phyloP scores from a whole-genome alignment of 2,329 filamentous ascomycete genomes.

The Colletotrichum tanaceti region DNA sequence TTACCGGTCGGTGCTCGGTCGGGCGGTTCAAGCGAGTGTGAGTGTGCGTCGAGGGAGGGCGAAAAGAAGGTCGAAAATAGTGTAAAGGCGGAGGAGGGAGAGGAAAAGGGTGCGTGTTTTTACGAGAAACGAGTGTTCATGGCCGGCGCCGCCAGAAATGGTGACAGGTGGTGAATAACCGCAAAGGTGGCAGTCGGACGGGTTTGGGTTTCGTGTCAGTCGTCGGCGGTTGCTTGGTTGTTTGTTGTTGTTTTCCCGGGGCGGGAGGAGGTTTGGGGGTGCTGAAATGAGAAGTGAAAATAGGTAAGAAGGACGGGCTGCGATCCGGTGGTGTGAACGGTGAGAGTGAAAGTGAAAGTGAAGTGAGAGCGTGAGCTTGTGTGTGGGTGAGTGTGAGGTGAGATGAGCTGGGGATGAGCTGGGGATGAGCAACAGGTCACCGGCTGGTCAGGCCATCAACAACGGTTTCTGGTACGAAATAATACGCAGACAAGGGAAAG shows the following conservation, averaged over 20 bases:
- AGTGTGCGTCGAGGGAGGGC: slow-evolving; percentile 3
- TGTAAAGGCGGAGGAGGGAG: neutral
- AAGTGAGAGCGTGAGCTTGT: too few species aligned
- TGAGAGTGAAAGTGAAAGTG: neutral
- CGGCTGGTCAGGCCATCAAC: slow-evolving; percentile 7
- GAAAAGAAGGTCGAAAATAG: neutral
- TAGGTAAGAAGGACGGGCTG: neutral
- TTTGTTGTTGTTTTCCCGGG: neutral
- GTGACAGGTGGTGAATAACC: neutral
- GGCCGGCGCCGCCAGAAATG: neutral
- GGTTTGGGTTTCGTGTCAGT: neutral
- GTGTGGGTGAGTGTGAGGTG: neutral
- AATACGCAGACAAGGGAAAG: too few species aligned
- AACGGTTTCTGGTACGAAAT: too few species aligned
- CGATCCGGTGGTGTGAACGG: slow-evolving; percentile 9
- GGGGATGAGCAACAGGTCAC: slow-evolving; percentile 8
- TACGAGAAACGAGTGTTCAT: slow-evolving; percentile 29
- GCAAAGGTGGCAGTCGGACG: neutral
- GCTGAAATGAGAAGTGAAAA: slow-evolving; percentile 1
- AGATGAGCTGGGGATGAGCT: slow-evolving; percentile 19
- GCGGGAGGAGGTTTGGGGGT: neutral
- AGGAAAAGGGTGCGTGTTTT: neutral
- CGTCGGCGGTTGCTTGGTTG: slow-evolving; percentile 6
- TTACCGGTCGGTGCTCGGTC: neutral
- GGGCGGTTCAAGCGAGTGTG: slow-evolving; percentile 8